These are phyloP conservation scores for Castanea sativa DNA, from an alignment of 306 rosid species.

Conservation along the genomic window DNA sequence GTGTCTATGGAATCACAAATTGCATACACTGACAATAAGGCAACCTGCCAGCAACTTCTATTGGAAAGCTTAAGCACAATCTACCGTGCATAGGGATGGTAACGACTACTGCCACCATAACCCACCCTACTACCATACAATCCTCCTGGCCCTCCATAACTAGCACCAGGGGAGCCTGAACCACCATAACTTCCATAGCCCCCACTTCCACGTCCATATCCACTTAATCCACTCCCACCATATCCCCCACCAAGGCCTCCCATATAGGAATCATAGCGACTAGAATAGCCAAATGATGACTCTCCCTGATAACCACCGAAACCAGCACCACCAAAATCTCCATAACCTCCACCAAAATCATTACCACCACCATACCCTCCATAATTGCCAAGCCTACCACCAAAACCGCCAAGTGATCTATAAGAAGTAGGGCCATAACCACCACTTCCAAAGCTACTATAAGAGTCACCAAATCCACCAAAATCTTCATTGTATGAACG, in stretches of 20 bases:
- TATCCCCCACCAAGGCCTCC: constrained; percentile 53
- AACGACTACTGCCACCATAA: constrained; percentile 56
- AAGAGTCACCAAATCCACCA: constrained; percentile 77
- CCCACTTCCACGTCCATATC: constrained; percentile 46
- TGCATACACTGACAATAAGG: constrained; percentile 16
- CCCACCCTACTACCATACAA: constrained; percentile 47
- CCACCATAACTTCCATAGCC: constrained; percentile 54
- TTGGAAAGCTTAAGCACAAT: constrained; percentile 38
- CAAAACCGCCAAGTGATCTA: constrained; percentile 77
- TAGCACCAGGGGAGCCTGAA: constrained; percentile 40
- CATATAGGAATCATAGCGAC: constrained; percentile 55
- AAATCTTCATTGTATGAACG: constrained; percentile 84
- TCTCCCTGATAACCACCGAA: constrained; percentile 47
- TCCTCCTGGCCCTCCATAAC: constrained; percentile 51
- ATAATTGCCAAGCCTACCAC: constrained; percentile 68
- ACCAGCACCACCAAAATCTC: constrained; percentile 46
- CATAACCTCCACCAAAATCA: constrained; percentile 52
- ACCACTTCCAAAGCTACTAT: constrained; percentile 67
- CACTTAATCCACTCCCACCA: constrained; percentile 47
- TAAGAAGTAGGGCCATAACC: constrained; percentile 77
- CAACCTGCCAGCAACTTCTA: constrained; percentile 61
- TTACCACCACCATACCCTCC: constrained; percentile 55
- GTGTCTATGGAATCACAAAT: constrained; percentile 32
- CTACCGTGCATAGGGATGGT: constrained; percentile 64
- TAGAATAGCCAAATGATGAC: constrained; percentile 49